Evolutionary conservation across 305 asterid species (phyloP), one percentile per base, ranked within the genome.

Genomic region (Solanum hybrid): DNA sequence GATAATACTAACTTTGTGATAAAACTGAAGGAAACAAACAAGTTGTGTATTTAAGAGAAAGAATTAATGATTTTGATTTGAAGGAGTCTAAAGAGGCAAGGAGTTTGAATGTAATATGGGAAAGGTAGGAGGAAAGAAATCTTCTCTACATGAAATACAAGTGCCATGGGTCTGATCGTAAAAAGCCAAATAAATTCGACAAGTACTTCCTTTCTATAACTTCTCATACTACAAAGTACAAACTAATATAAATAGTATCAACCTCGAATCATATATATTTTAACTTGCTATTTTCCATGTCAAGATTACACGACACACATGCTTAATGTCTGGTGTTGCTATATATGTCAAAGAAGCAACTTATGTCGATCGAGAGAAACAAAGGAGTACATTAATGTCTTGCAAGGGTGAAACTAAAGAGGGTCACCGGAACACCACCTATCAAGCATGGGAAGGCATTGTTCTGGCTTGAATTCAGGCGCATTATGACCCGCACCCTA

Each of bases 401-500:
- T 22, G 71, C 26, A 64, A 8, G 72, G 72, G 72, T 64, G 5
- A 64, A 64, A 64, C 12, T 64, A 22, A 60, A 60, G 72, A 71
- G 82, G 81, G 26, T 26, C 10, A 36, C 71, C 17, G 7, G 79
- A 64, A 86, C 73, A 38, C 88, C 88, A 86, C 64, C 56, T 86
- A 69, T 86, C 64, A 69, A 86, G 35, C 88, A 86, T 86, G 27
- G 72, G 72, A 10, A 64, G 27, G 12, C 72, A 64, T 64, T 64
- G 27, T 22, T 64, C 72, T 22, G 34, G 37, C 64, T 86, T 86
- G 79, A 66, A 86, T 36, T 86, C 88, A n/a, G 88, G 88, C 3
- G 88, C 80, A 35, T 78, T 86, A 64, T 86, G 81, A 64, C 88
- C 88, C 10, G 37, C 88, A 16, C 81, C 88, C 88, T 86, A 73